Evolutionary conservation across 176 grass and related monocot species (phyloP).

Genomic region (Triticum dicoccoides): DNA sequence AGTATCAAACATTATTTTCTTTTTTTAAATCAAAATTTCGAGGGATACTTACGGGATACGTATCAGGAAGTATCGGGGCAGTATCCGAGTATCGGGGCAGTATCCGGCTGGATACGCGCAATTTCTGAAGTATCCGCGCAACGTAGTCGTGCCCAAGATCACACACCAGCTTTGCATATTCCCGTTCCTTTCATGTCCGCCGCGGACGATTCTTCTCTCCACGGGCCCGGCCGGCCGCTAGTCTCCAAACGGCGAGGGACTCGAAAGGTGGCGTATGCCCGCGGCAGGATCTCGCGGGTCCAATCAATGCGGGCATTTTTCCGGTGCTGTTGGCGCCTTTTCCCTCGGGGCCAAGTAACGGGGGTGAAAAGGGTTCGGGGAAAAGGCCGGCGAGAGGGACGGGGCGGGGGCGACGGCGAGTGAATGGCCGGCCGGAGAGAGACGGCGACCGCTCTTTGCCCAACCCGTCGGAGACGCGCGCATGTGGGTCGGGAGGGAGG

Average conservation of each 20-base stretch:
- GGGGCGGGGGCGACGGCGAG: neutral
- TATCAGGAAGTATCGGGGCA: too few relatives aligned
- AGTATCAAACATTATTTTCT: too few relatives aligned
- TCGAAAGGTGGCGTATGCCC: neutral
- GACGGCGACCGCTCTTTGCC: too few relatives aligned
- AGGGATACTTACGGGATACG: too few relatives aligned
- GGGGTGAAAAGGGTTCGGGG: neutral
- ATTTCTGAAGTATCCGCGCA: too few relatives aligned
- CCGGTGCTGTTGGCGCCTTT: neutral
- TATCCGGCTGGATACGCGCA: too few relatives aligned
- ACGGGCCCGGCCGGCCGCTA: neutral
- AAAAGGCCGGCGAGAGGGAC: conserved; percentile 4
- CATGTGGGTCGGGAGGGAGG: neutral
- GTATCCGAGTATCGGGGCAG: too few relatives aligned
- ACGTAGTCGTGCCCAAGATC: neutral
- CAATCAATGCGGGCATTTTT: neutral
- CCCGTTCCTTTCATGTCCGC: neutral
- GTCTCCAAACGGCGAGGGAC: neutral
- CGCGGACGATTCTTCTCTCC: neutral
- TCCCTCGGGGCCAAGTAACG: neutral
- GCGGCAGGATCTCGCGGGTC: neutral
- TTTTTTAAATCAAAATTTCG: too few relatives aligned
- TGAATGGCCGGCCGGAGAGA: neutral
- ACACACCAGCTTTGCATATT: neutral
- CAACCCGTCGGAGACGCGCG: too few relatives aligned